These are phyloP conservation scores for Erysimum cheiranthoides DNA, from an alignment of 345 rosid genomes.

Conservation along the genomic window DNA sequence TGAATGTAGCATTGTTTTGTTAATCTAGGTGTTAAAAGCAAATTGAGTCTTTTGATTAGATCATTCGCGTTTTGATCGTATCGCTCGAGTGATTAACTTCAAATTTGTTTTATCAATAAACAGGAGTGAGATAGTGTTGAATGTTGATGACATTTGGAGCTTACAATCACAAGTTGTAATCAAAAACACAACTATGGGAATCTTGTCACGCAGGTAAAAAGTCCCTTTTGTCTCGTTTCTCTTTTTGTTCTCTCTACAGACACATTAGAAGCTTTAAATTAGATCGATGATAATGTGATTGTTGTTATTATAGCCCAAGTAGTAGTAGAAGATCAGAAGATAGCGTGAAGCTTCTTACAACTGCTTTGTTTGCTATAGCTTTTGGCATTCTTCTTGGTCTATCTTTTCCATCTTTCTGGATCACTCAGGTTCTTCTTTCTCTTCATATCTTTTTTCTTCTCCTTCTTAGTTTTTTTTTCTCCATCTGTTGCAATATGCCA, in stretches of 20 bases:
- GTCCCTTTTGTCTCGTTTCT: background rate
- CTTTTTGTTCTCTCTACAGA: background rate
- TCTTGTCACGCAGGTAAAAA: constrained; percentile 46
- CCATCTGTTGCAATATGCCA: constrained; percentile 8
- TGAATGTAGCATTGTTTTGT: constrained; percentile 10
- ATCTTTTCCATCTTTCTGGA: constrained; percentile 69
- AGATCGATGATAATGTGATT: constrained; percentile 19
- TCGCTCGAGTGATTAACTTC: constrained; percentile 18
- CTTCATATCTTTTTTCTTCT: constrained; percentile 6
- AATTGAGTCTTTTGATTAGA: constrained; percentile 11
- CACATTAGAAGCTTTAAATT: too few relatives aligned
- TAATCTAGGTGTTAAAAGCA: constrained; percentile 18
- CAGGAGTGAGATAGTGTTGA: constrained; percentile 24
- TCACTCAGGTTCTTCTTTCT: constrained; percentile 60
- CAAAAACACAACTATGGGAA: constrained; percentile 31
- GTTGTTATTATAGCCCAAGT: constrained; percentile 52
- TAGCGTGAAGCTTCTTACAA: constrained; percentile 64
- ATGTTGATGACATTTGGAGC: constrained; percentile 35
- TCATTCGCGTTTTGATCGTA: constrained; percentile 8
- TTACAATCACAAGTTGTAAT: constrained; percentile 27
- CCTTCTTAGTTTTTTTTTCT: background rate
- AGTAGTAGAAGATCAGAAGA: constrained; percentile 66
- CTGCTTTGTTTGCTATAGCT: constrained; percentile 64
- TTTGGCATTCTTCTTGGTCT: constrained; percentile 81
- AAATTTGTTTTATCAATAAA: constrained; percentile 4